Evolutionary conservation across 148 eudicot species (phyloP), one percentile per base, ranked within the genome.

Genomic region (Rhododendron ovatum): DNA sequence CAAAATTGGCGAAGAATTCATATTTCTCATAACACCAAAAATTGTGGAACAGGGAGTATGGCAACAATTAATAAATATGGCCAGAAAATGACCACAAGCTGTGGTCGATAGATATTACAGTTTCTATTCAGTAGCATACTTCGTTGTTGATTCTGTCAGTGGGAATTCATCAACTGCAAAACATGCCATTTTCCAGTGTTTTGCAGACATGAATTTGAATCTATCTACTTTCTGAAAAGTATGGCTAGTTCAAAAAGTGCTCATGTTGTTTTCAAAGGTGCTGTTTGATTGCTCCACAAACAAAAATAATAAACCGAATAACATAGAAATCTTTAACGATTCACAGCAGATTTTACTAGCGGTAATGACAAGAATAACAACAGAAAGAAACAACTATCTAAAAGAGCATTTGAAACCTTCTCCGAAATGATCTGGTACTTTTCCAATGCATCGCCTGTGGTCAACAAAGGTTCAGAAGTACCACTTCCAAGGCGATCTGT

Each of bases 371-470:
- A 41, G 55, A 30, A 76, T 55, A 84, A 37, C 33, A 30, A 39
- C 17, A 76, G 61, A 51, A 82, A 28, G 17, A 82, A 51, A 59
- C n/a, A 37, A 33, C 47, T 33, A 45, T 39, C 28, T 15, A 7
- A 51, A 63, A 18, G 85, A 47, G 24, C 26, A 80, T 84, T 59
- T 28, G 2, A 78, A 37, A 97, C 99, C 99, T 95, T 95, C 91
- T 90, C 92, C 26, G 93, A 94, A 86, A 98, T 88, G 41, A 89
- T 75, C 90, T 94, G 95, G 88, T 95, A 97, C 89, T 97, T 93
- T 63, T 95, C 98, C 92, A 98, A 84, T 55, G 94, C 99, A 69
- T 98, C 98, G 84, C 93, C 96, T 51, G 98, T 95, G 26, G 97
- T 89, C 89, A 95, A 82, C 86, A 94, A 86, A 83, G 95, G 97